These are phyloP conservation scores for Mrakia hoshinonis DNA, from an alignment of 768 basidiomycete genomes.

Conservation along the genomic window DNA sequence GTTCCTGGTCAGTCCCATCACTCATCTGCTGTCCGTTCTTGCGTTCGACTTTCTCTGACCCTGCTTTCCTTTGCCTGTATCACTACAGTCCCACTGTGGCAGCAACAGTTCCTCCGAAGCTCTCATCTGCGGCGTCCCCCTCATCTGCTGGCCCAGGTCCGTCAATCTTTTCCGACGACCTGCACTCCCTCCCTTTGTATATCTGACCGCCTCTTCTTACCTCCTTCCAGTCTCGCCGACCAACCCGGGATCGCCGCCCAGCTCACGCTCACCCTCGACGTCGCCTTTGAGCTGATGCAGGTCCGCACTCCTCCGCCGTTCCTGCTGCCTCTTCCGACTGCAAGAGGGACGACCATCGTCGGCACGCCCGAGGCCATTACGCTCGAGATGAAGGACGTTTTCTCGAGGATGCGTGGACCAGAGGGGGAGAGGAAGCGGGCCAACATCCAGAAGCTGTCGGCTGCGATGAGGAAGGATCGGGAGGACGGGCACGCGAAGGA, in stretches of 20 bases:
- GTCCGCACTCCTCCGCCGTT: neutral
- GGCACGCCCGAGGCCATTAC: neutral
- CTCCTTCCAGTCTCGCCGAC: neutral
- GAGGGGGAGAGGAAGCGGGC: neutral
- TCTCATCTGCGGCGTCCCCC: constrained; percentile 2
- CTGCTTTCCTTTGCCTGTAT: too few relatives aligned
- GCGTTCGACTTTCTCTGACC: too few relatives aligned
- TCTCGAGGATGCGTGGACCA: neutral
- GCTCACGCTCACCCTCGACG: neutral
- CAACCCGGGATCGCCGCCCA: neutral
- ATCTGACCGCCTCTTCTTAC: neutral
- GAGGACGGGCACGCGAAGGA: neutral
- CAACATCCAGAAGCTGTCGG: neutral
- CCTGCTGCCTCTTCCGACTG: neutral
- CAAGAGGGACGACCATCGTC: neutral
- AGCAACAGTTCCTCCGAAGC: neutral
- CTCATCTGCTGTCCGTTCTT: neutral
- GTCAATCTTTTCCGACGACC: neutral
- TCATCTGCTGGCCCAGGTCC: neutral
- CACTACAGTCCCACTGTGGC: neutral
- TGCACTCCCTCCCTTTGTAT: neutral
- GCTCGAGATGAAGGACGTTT: neutral
- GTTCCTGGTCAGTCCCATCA: neutral
- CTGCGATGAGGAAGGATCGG: neutral
- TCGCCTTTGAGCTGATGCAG: constrained; percentile 1